Percentiles rank a stretch among this genome's conserved stretches.
These are phyloP conservation scores for Canavalia ensiformis DNA, from an alignment of 306 rosid species.

Conservation along the genomic window DNA sequence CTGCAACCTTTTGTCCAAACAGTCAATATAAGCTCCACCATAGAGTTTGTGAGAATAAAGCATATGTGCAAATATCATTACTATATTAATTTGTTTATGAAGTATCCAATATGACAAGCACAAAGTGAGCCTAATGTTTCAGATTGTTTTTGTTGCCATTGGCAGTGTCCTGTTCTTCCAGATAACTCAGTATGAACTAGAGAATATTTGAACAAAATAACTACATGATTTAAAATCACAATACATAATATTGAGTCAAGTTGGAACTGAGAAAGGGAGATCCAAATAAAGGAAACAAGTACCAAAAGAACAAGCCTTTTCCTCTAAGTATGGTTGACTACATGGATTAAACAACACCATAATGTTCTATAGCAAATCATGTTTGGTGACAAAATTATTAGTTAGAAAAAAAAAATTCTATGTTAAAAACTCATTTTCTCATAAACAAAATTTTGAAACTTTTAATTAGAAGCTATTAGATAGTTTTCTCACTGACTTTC, in stretches of 20 bases:
- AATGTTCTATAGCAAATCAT: too few species aligned
- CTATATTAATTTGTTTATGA: not conserved
- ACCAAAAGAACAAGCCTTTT: too few species aligned
- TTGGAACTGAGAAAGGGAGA: not conserved
- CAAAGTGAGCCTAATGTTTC: not conserved
- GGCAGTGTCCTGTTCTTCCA: not conserved
- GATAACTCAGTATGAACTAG: not conserved
- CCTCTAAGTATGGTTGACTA: too few species aligned
- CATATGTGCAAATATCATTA: not conserved
- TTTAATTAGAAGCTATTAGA: too few species aligned
- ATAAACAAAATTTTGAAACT: too few species aligned
- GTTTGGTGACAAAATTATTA: too few species aligned
- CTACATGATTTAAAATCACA: not conserved
- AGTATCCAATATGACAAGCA: not conserved
- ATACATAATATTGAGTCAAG: not conserved
- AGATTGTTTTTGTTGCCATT: not conserved
- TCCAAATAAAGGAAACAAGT: too few species aligned
- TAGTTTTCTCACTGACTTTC: too few species aligned
- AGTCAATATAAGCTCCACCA: not conserved
- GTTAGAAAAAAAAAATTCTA: too few species aligned
- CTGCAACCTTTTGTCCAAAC: not conserved
- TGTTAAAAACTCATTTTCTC: too few species aligned
- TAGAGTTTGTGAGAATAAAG: not conserved
- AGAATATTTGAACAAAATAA: too few species aligned
- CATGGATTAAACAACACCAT: too few species aligned